Conservation (phyloP, 2,329 filamentous ascomycete genomes). For the Herpotrichia juniperi region DNA sequence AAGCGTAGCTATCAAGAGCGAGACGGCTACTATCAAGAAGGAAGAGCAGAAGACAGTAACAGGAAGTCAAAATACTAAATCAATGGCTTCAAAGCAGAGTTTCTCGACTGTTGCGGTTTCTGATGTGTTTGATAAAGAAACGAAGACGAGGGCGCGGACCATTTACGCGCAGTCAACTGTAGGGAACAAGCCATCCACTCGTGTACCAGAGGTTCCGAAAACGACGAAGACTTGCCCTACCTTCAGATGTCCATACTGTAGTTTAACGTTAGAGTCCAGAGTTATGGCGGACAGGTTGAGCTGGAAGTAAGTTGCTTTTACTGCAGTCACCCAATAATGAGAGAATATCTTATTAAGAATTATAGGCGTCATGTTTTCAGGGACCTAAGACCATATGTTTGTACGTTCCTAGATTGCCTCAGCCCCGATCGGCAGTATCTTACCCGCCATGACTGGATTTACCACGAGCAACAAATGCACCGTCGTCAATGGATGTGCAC, state of each 20-base stretch:
- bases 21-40: too few species aligned
- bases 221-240: not conserved
- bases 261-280: not conserved
- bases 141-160: not conserved
- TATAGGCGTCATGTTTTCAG: slow-evolving; percentile 12
- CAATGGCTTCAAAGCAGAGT: slow-evolving; percentile 1
- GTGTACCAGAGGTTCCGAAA: slow-evolving; percentile 8
- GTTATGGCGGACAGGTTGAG: slow-evolving; percentile 1
- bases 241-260: slow-evolving; percentile 11
- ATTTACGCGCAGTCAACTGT: slow-evolving; percentile 8
- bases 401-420: slow-evolving; percentile 11
- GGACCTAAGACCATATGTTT: slow-evolving; percentile 17
- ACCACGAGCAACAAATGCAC: slow-evolving; percentile 14
- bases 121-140: not conserved
- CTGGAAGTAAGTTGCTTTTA: slow-evolving; percentile 17
- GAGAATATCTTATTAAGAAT: not conserved
- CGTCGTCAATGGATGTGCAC: slow-evolving; percentile 9
- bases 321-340: not conserved
- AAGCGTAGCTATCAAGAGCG: too few species aligned
- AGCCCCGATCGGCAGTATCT: slow-evolving; percentile 9
- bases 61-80: not conserved
- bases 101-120: slow-evolving; percentile 7
- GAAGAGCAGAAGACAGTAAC: not conserved
- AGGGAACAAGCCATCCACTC: slow-evolving; percentile 2
- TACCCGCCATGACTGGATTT: slow-evolving; percentile 12